Conservation (phyloP, 306 rosid species). For the Boehmeria nivea region DNA sequence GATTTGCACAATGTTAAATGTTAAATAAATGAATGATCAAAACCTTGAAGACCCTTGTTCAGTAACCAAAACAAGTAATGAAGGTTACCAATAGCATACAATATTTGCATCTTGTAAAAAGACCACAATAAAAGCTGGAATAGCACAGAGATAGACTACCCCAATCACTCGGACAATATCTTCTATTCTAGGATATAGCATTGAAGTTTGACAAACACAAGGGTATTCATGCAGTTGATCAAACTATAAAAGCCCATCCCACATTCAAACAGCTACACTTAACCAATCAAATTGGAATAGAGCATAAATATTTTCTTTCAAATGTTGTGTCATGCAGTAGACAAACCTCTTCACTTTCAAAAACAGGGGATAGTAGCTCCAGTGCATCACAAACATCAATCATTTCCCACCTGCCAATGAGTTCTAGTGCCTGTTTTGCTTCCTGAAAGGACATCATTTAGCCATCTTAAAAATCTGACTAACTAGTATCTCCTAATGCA, state of each 20-base stretch:
- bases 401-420: conserved; percentile 92
- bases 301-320: too few species aligned
- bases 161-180: background rate
- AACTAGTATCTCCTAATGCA: background rate
- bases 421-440: conserved; percentile 91
- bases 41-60: background rate
- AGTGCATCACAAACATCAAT: conserved; percentile 94
- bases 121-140: too few species aligned
- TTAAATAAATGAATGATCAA: background rate
- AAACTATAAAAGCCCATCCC: too few species aligned
- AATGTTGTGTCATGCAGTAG: background rate
- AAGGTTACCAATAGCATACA: too few species aligned
- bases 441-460: conserved; percentile 53
- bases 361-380: conserved; percentile 92
- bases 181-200: background rate
- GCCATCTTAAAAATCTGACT: conserved; percentile 1
- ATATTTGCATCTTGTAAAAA: too few species aligned
- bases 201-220: too few species aligned
- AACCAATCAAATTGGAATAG: too few species aligned
- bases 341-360: conserved; percentile 95
- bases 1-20: conserved; percentile 10
- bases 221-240: too few species aligned
- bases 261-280: too few species aligned
- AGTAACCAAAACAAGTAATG: too few species aligned
- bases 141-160: background rate